Base-by-base conservation (phyloP, 108 stramenopile species). In the Skeletonema grethae region DNA sequence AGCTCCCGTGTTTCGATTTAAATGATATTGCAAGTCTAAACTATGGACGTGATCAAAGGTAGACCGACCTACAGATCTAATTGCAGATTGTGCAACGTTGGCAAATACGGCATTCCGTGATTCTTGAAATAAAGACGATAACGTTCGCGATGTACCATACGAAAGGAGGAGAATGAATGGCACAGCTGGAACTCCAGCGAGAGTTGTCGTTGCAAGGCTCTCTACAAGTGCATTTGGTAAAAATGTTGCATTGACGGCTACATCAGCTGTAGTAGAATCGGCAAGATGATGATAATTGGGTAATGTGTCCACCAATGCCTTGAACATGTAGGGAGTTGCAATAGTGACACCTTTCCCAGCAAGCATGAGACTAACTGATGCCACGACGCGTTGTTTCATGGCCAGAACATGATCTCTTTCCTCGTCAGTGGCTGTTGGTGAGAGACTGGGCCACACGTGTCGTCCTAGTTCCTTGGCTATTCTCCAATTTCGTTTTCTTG, bases 261-360 rank as follows among this genome's bases (percentile, higher is more conserved):
- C 6, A 39, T 41, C 10, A 8, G 50, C 25, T n/a, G 50, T 28
- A 28, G 25, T 18, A 22, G 22, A 16, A 31, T 58, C 43, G 20
- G 38, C 28, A 36, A 43, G 41, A 43, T 43, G 41, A 43, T 43
- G 41, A n/a, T 41, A 58, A 11, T 50, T 71, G 13, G 83, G 80
- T 22, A 93, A 28, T 20, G 87, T 50, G 74, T 99, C 97, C 20
- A 99, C 94, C 69, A 98, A 60, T 31, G 80, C 67, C 60, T 99
- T 99, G 91, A 99, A 98, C 35, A 98, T 75, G 67, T 94, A 99
- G 16, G 98, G 98, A 20, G 98, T 95, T 66, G 92, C 86, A 30
- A 99, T 95, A 59, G 91, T 99, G 31, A 98, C 82, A 18, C 87
- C 80, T 78, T 99, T 99, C 16, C 95, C 95, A 10, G 78, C 93